A percentile compares a stretch with the other conserved stretches of the same genome.
These are phyloP conservation scores for Ceratocystiopsis brevicomis DNA, from an alignment of 2,329 filamentous ascomycete species.

Conservation along the genomic window DNA sequence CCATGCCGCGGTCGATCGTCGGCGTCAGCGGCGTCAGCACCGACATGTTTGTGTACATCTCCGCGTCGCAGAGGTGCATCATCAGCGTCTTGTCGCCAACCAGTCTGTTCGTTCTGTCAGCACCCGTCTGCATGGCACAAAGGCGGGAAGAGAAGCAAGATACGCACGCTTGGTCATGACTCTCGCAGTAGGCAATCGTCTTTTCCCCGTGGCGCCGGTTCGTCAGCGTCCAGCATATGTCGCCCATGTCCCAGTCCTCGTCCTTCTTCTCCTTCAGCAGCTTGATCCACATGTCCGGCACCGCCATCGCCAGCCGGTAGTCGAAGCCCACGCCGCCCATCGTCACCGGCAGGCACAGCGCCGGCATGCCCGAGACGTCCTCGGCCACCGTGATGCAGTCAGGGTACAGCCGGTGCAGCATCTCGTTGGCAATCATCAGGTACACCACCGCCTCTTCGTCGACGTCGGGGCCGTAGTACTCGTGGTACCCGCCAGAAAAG, in stretches of 20 bases:
- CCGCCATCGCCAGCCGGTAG: slow-evolving; percentile 91
- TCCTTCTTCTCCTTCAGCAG: slow-evolving; percentile 87
- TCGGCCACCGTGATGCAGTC: slow-evolving; percentile 82
- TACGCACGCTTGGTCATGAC: slow-evolving; percentile 88
- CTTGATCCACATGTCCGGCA: slow-evolving; percentile 99
- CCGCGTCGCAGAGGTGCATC: slow-evolving; percentile 94
- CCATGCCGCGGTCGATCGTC: slow-evolving; percentile 75
- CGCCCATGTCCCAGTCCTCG: slow-evolving; percentile 76
- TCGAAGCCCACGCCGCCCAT: slow-evolving; percentile 91
- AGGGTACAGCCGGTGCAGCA: slow-evolving; percentile 82
- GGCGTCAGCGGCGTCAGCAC: slow-evolving; percentile 64
- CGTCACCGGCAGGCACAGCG: slow-evolving; percentile 70
- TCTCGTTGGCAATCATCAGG: slow-evolving; percentile 88
- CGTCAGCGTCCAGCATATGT: slow-evolving; percentile 69
- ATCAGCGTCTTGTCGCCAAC: slow-evolving; percentile 94
- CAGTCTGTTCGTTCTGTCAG: slow-evolving; percentile 35
- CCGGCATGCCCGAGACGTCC: slow-evolving; percentile 96
- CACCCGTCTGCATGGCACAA: no score
- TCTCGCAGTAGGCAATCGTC: slow-evolving; percentile 94
- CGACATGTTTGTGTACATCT: slow-evolving; percentile 98
- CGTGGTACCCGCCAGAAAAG: slow-evolving; percentile 94
- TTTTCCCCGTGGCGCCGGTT: slow-evolving; percentile 93
- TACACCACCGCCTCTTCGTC: slow-evolving; percentile 92
- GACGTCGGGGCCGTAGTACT: slow-evolving; percentile 80
- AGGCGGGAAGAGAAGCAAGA: not conserved